Evolutionary conservation across 1,284 basidiomycete species (phyloP).

Genomic region (Thelephora terrestris): DNA sequence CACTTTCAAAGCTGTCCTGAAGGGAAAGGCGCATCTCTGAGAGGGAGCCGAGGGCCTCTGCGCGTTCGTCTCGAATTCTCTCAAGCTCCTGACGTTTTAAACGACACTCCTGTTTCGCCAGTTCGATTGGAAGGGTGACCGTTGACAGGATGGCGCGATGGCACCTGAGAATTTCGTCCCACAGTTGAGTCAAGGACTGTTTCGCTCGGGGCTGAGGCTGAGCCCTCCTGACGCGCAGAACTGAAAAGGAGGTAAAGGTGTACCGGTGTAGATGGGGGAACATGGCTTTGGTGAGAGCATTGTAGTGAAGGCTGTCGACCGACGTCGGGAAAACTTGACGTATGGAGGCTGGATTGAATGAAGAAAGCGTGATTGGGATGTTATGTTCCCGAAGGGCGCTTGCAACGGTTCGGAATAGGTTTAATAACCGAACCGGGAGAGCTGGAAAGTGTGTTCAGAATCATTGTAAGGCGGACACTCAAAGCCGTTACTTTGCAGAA

Average conservation of each 20-base stretch:
- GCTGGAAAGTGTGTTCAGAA: slow-evolving; percentile 29
- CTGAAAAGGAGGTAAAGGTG: slow-evolving; percentile 13
- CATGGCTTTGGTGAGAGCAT: slow-evolving; percentile 39
- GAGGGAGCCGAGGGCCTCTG: slow-evolving; percentile 50
- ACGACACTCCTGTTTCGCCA: slow-evolving; percentile 54
- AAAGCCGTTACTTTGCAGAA: slow-evolving; percentile 53
- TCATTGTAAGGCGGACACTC: neutral
- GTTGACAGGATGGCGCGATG: slow-evolving; percentile 15
- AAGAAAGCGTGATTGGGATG: slow-evolving; percentile 37
- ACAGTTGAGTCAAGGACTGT: no score
- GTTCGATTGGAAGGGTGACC: slow-evolving; percentile 35
- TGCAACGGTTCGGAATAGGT: slow-evolving; percentile 32
- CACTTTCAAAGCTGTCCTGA: slow-evolving; percentile 5
- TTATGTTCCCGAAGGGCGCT: slow-evolving; percentile 34
- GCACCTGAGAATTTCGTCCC: no score
- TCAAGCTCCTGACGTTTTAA: slow-evolving; percentile 49
- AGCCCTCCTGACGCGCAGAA: slow-evolving; percentile 9
- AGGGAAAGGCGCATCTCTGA: slow-evolving; percentile 41
- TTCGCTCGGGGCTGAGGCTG: neutral
- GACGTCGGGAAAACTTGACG: slow-evolving; percentile 37
- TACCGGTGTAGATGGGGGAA: slow-evolving; percentile 49
- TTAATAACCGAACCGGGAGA: slow-evolving; percentile 42
- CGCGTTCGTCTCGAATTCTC: slow-evolving; percentile 51
- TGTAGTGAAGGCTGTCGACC: slow-evolving; percentile 31
- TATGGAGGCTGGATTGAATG: slow-evolving; percentile 41